A percentile compares a stretch with the other conserved stretches of the same genome.
These are phyloP conservation scores for Hypoxylon fuscum DNA, from an alignment of 495 filamentous ascomycete genomes.

Conservation along the genomic window DNA sequence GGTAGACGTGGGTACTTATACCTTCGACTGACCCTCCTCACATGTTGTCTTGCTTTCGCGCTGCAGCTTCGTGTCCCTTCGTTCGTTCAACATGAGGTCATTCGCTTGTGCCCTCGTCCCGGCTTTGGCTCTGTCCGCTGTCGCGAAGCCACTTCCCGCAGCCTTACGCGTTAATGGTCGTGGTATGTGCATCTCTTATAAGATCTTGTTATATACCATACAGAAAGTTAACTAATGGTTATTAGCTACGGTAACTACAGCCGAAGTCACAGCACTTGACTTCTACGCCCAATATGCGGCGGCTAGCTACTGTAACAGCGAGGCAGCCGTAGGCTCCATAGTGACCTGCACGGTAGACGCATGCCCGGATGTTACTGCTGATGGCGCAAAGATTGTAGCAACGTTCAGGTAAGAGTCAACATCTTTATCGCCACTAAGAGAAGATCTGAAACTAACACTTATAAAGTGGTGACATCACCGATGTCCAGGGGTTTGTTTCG, in stretches of 20 bases:
- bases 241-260: conserved; percentile 38
- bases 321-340: conserved; percentile 57
- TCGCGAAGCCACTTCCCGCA: conserved; percentile 18
- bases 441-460: conserved; percentile 9
- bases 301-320: conserved; percentile 72
- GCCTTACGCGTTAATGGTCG: conserved; percentile 5
- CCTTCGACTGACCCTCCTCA: background rate
- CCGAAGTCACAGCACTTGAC: conserved; percentile 60
- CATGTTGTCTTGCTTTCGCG: background rate
- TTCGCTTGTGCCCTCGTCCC: conserved; percentile 25
- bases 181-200: conserved; percentile 15
- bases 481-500: conserved; percentile 75
- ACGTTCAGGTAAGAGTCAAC: conserved; percentile 65
- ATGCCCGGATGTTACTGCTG: conserved; percentile 69
- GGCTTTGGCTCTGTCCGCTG: conserved; percentile 27
- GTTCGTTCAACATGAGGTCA: conserved; percentile 34
- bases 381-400: conserved; percentile 62
- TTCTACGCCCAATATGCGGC: conserved; percentile 76
- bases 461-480: conserved; percentile 61
- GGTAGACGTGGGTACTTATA: background rate
- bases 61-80: background rate
- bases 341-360: conserved; percentile 66
- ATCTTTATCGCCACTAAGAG: conserved; percentile 11
- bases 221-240: conserved; percentile 20
- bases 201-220: background rate